phyloP scores from a whole-genome alignment of 139 green algal genomes.

The Penium margaritaceum region DNA sequence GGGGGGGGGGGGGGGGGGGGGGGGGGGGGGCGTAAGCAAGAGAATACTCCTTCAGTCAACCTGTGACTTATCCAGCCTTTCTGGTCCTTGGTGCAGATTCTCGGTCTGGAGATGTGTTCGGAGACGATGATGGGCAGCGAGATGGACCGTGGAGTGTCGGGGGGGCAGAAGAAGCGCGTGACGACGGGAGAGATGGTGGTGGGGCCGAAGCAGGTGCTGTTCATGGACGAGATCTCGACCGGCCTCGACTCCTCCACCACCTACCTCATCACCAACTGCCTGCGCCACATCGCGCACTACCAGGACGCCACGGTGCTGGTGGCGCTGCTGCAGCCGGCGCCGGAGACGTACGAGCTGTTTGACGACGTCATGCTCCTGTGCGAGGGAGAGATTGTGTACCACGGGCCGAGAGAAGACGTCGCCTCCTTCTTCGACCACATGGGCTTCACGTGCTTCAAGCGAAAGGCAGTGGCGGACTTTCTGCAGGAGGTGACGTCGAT shows the following conservation, averaged over 20 bases:
- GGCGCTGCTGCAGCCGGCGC: constrained; percentile 73
- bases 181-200: constrained; percentile 57
- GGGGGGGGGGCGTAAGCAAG: background rate
- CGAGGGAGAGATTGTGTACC: constrained; percentile 19
- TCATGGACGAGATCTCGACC: constrained; percentile 59
- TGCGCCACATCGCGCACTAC: constrained; percentile 25
- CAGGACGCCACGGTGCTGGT: constrained; percentile 47
- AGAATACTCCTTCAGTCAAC: background rate
- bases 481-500: constrained; percentile 57
- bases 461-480: constrained; percentile 64
- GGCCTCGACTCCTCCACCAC: constrained; percentile 67
- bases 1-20: too few relatives aligned
- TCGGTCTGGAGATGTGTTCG: constrained; percentile 10
- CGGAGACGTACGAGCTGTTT: constrained; percentile 64
- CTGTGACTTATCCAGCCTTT: background rate
- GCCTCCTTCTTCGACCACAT: constrained; percentile 58
- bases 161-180: constrained; percentile 63
- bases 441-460: constrained; percentile 53
- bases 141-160: constrained; percentile 64
- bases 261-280: constrained; percentile 41
- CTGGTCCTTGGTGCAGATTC: constrained; percentile 12
- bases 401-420: constrained; percentile 33
- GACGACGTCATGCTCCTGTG: constrained; percentile 59
- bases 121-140: constrained; percentile 65
- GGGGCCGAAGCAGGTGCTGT: constrained; percentile 43